Base-by-base conservation (phyloP, 1,284 basidiomycete genomes). In the Porogramme epimiltina region DNA sequence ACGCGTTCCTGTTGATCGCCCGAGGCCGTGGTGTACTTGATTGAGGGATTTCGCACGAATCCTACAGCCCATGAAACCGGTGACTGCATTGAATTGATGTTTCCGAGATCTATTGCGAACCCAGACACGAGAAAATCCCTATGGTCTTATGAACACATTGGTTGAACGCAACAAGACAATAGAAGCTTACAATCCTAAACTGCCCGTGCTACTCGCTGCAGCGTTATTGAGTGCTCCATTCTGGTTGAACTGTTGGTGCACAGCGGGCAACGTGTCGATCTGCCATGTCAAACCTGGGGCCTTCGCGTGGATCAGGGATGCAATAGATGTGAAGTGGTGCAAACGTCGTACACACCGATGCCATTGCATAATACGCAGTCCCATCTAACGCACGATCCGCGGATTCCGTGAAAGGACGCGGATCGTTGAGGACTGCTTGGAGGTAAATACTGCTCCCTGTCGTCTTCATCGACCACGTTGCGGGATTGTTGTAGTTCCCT, bases 101-200 rank as follows among this genome's bases (percentile, higher is more conserved):
- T 45, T 2, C 64, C 66, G 4, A 66, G 56, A 34, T 66, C 61
- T 0, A 60, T 49, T 0, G 66, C 43, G 15, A 63, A 42, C 6
- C 51, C 61, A 39, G 56, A 65, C 0, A 61, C 62, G 6, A 53
- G 44, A 38, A 48, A 62, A 5, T 31, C 31, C 13, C 62, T 65
- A 25, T 4, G 18, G 25, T 16, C 23, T n/a, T 22, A 39, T 20
- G 26, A 13, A 10, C n/a, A 46, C 51, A 24, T 20, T 50, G 52
- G 33, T 1, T 3, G 16, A 33, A n/a, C 9, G 34, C n/a, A 84
- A 58, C n/a, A n/a, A n/a, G n/a, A n/a, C n/a, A 87, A 84, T 3
- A 18, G 9, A 18, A n/a, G 16, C 34, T 6, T 37, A 37, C 34
- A n/a, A 37, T 9, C 13, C 6, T 5, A 31, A 8, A 8, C 13